Evolutionary conservation across 495 filamentous ascomycete genomes (phyloP), one percentile per base, ranked within the genome.

Genomic region (Usnea hakonensis): DNA sequence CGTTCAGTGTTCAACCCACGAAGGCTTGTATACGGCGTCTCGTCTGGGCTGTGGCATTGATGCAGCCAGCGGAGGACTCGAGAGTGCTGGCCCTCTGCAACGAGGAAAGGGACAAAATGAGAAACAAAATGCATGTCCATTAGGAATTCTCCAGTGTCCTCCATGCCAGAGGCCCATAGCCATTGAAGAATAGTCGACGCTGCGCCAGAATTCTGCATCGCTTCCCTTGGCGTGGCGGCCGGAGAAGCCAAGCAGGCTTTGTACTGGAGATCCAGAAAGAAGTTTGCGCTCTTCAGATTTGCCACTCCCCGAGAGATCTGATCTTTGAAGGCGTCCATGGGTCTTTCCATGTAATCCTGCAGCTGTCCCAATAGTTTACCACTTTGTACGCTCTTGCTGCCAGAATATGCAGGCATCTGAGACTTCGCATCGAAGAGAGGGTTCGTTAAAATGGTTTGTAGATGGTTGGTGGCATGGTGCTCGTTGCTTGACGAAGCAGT

Each of bases 391-490:
- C 19, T 28, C 35, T 44, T n/a, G 16, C 67, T 58, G 10, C 30
- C 54, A 35, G 61, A 26, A 59, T 36, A 43, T 44, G 41, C 41
- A 61, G 5, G 23, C 21, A 14, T 41, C 32, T 21, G 52, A 50
- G 57, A 44, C 35, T 61, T 35, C 26, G 69, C 60, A 56, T 66
- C 69, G 60, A 87, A 81, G 23, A 91, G 76, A 2, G 89, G 88
- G 69, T 87, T 87, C n/a, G 80, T 79, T n/a, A 92, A 78, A 46
- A 92, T 85, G 38, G 79, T 76, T 53, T 79, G 75, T 46, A 92
- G 62, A 71, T 87, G 88, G 35, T 73, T 72, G 65, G 83, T 79
- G 46, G 84, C 72, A 41, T 72, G 69, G 66, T 77, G 73, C 52
- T 64, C 69, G 11, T 65, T 60, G 52, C 67, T 53, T 26, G 66